phyloP scores from a whole-genome alignment of 2,329 filamentous ascomycete species.

The Ophiocordyceps camponoti-rufipedis region DNA sequence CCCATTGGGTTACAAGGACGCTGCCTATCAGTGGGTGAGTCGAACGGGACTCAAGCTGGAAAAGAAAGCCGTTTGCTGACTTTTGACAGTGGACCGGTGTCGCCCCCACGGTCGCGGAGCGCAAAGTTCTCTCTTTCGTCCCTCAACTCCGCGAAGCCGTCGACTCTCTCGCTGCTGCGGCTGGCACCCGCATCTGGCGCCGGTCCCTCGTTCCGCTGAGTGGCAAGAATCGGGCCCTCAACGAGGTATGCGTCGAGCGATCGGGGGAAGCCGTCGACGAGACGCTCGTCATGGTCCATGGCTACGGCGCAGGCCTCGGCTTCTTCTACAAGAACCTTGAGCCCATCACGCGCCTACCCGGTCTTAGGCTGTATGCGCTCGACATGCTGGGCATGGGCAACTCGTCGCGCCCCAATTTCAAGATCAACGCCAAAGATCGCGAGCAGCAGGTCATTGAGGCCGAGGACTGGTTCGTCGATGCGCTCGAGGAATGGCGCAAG shows the following conservation, averaged over 20 bases:
- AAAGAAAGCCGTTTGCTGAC: neutral
- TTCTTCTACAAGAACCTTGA: conserved; percentile 99
- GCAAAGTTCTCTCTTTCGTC: conserved; percentile 70
- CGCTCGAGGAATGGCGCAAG: conserved; percentile 87
- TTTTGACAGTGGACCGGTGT: conserved; percentile 57
- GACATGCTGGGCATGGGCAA: conserved; percentile 93
- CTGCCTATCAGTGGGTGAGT: conserved; percentile 70
- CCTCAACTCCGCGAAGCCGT: conserved; percentile 65
- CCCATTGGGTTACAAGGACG: conserved; percentile 80
- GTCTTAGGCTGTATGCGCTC: conserved; percentile 85
- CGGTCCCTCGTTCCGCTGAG: conserved; percentile 69
- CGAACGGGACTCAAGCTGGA: too few species aligned
- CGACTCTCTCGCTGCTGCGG: conserved; percentile 47
- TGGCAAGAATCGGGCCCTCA: conserved; percentile 73
- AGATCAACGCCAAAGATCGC: conserved; percentile 63
- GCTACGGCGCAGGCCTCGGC: conserved; percentile 86
- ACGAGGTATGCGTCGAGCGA: conserved; percentile 83
- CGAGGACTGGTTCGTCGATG: conserved; percentile 90
- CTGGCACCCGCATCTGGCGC: conserved; percentile 72
- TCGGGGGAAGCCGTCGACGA: conserved; percentile 63
- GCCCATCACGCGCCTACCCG: conserved; percentile 54
- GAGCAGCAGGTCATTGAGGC: conserved; percentile 72
- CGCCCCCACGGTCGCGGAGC: conserved; percentile 71
- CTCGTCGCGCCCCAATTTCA: conserved; percentile 68
- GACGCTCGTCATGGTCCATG: conserved; percentile 87